Evolutionary conservation across 306 rosid species (phyloP), one percentile per base, ranked within the genome.

Genomic region (Dryas drummondii): DNA sequence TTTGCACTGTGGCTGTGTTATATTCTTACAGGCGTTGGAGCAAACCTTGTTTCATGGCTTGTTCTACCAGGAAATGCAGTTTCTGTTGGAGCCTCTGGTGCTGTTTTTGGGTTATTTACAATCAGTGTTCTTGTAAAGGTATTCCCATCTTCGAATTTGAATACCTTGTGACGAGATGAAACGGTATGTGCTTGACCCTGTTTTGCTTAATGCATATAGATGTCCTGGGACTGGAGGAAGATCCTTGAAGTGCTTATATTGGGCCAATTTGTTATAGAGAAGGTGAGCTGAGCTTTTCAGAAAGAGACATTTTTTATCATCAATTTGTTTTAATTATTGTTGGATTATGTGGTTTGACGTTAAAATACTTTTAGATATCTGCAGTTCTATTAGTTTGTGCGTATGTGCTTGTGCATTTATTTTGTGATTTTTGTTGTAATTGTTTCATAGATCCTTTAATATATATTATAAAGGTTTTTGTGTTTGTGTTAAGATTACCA

Each of bases 221-320:
- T 92, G 94, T 94, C 97, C 44, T 92, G 97, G 97, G 99, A 92
- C 80, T 94, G 97, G 99, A 87, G 97, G 89, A 94, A 92, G 89
- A 94, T 94, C 83, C 97, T 94, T 48, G 99, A 92, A 85, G 97
- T 92, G 82, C 97, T 94, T 78, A 88, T 94, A 82, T 82, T 94
- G 82, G 99, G 99, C 44, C 99, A 94, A 72, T 94, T 94, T 81
- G 96, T 94, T 11, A 77, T 92, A 72, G 97, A 94, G 74, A 92
- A 79, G 99, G 99, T 94, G 77, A 81, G 81, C 56, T 1, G 41
- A 71, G 75, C 19, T 55, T 41, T 63, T n/a, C 49, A 54, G 52
- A 51, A 69, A 16, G 13, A 17, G 55, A 55, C 9, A 8, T 46
- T 26, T 1, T 26, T 58, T 41, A 7, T 58, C 44, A 41, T 37